These are phyloP conservation scores for Kuraishia ogatae DNA, from an alignment of 805 yeast genomes.

Conservation along the genomic window DNA sequence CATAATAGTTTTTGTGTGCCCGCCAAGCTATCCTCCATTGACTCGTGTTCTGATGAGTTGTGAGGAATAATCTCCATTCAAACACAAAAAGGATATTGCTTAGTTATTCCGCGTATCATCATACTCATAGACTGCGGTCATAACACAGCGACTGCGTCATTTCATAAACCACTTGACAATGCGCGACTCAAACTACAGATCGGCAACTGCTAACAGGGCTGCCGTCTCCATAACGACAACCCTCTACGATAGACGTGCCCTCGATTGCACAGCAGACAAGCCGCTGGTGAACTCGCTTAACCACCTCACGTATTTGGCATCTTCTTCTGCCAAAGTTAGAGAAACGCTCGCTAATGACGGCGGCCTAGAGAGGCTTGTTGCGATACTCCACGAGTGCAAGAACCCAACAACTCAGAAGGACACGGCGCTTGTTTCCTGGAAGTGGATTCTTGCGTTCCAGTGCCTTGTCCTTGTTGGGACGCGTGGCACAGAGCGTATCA, in stretches of 20 bases:
- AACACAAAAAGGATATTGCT: too few species aligned
- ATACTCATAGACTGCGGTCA: too few species aligned
- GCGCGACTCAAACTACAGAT: conserved; percentile 87
- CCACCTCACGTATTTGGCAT: conserved; percentile 79
- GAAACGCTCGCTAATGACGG: conserved; percentile 88
- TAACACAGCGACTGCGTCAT: too few species aligned
- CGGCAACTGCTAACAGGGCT: conserved; percentile 74
- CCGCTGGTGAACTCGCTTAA: conserved; percentile 89
- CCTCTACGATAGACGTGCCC: conserved; percentile 84
- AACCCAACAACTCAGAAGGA: conserved; percentile 21
- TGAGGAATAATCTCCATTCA: too few species aligned
- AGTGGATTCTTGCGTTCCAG: conserved; percentile 93
- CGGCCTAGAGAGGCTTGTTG: conserved; percentile 81
- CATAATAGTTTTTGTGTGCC: too few species aligned
- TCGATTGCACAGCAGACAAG: conserved; percentile 82
- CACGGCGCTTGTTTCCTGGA: conserved; percentile 74
- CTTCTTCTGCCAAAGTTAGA: conserved; percentile 80
- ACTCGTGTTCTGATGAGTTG: too few species aligned
- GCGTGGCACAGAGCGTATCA: conserved; percentile 79
- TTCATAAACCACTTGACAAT: conserved; percentile 31
- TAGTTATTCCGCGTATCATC: too few species aligned
- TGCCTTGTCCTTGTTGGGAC: conserved; percentile 88
- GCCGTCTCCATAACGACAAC: conserved; percentile 88
- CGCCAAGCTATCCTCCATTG: too few species aligned
- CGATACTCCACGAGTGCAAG: conserved; percentile 76